Evolutionary conservation across 805 yeast species (phyloP), one percentile per base, ranked within the genome.

Genomic region (Teunomyces aglyptinius): DNA sequence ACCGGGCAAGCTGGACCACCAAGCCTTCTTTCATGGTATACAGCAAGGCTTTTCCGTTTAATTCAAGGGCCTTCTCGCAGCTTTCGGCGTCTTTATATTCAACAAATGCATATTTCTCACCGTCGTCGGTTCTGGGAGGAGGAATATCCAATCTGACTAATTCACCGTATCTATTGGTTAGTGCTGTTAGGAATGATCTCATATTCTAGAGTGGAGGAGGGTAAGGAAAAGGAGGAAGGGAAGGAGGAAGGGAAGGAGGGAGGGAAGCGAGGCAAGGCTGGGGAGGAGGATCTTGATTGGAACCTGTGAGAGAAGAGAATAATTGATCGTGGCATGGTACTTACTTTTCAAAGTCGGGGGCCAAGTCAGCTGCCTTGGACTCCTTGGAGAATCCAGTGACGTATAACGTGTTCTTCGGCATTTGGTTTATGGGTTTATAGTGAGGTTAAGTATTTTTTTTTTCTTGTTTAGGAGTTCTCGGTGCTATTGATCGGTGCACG

Each of bases 71-170:
- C 31, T 69, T 69, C 52, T 80, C 80, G 51, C 83, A 80, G 57
- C 77, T 82, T 51, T 75, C 78, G 12, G 65, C 56, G 43, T 67
- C 73, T 51, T 74, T 71, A 60, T 73, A 82, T 57, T 82, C 85
- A 20, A 82, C 86, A 63, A 82, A 82, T 6, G 85, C 87, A 56
- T 72, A 82, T 55, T 81, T 82, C 50, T 78, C 73, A 34, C 82
- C 81, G 53, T 78, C 83, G 46, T 76, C 76, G 24, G 77, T 70
- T 62, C 81, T 76, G 49, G 85, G 83, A 46, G 86, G 86, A 35
- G 85, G 81, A 40, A 82, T 77, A 51, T 78, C 83, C 43, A 82
- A 77, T 63, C 83, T 73, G 42, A 78, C 78, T 38, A 82, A 67
- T 53, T 73, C 75, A 42, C 86, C 87, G 52, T 55, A 78, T 60